These are phyloP conservation scores for Orobanche coerulescens DNA, from an alignment of 257 asterid genomes.

Conservation along the genomic window DNA sequence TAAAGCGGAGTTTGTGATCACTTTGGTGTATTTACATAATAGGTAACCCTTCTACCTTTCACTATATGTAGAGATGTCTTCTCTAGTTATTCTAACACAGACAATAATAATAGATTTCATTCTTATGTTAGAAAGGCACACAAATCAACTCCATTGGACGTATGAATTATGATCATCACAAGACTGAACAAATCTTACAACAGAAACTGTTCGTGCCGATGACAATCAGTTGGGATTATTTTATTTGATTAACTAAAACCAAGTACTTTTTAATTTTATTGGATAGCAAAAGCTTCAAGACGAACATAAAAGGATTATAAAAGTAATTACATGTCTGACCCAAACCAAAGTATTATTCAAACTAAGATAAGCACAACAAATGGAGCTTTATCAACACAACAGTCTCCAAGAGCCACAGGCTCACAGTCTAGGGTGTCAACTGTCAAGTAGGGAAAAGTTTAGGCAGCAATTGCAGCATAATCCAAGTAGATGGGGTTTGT, in stretches of 20 bases:
- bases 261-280: background rate
- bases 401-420: too few species aligned
- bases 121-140: conserved; percentile 3
- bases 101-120: background rate
- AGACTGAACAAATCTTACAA: background rate
- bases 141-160: background rate
- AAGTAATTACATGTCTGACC: too few species aligned
- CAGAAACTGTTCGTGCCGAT: background rate
- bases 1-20: background rate
- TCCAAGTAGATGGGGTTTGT: background rate
- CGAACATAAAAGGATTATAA: too few species aligned
- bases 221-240: background rate
- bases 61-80: background rate
- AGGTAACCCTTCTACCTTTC: background rate
- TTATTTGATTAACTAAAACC: background rate
- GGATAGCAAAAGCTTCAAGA: too few species aligned
- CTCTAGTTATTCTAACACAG: background rate
- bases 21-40: background rate
- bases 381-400: too few species aligned
- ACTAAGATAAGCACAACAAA: too few species aligned
- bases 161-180: conserved; percentile 5
- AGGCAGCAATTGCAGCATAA: conserved; percentile 11
- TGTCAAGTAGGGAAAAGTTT: too few species aligned
- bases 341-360: too few species aligned
- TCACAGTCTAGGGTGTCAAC: too few species aligned